Percentiles rank a stretch among this genome's conserved stretches.
phyloP scores from a whole-genome alignment of 257 asterid species.

The Salvia hispanica region DNA sequence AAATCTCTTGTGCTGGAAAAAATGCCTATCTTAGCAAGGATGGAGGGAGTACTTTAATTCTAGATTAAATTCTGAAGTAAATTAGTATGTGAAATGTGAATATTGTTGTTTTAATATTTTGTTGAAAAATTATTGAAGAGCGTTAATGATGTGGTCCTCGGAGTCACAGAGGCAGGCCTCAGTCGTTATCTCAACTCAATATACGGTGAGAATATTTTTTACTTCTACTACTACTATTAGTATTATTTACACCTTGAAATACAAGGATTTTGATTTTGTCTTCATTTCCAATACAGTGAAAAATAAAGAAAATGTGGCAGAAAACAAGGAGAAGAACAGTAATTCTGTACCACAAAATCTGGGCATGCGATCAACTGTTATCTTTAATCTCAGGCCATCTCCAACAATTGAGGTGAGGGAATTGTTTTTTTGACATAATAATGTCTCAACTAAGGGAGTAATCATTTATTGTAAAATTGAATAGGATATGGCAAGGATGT shows the following conservation, averaged over 20 bases:
- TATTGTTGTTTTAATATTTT: not conserved
- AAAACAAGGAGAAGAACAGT: conserved; percentile 3
- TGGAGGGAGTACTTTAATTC: no score
- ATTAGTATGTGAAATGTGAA: not conserved
- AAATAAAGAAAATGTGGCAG: conserved; percentile 5
- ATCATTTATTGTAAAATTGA: not conserved
- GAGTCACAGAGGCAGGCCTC: conserved; percentile 22
- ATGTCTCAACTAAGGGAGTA: no score
- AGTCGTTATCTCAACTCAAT: conserved; percentile 13
- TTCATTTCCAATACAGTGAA: not conserved
- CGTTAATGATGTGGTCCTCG: conserved; percentile 15
- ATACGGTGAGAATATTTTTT: not conserved
- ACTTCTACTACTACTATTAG: no score
- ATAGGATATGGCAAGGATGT: conserved; percentile 49
- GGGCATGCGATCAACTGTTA: conserved; percentile 39
- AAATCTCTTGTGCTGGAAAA: no score
- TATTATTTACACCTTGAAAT: not conserved
- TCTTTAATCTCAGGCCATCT: conserved; percentile 47
- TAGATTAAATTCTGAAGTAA: no score
- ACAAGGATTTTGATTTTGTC: not conserved
- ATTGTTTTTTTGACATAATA: no score
- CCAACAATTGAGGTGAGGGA: conserved; percentile 37
- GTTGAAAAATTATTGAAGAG: not conserved
- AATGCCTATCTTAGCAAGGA: no score
- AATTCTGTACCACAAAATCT: conserved; percentile 36